These are phyloP conservation scores for Kernera saxatilis DNA, from an alignment of 345 rosid genomes.

Conservation along the genomic window DNA sequence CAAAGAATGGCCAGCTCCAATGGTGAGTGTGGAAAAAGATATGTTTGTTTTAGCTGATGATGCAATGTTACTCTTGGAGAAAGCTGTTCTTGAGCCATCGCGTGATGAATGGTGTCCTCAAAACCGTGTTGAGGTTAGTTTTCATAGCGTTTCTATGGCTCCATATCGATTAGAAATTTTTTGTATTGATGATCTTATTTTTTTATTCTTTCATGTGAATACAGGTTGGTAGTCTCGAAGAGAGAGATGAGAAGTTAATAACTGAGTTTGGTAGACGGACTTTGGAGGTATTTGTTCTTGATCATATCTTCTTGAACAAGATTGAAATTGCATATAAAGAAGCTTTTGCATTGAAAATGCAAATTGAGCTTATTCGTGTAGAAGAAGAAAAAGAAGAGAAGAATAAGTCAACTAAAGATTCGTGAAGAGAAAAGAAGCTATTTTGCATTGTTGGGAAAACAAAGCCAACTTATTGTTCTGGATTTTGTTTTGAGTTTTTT, in stretches of 20 bases:
- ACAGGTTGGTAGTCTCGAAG: constrained; percentile 66
- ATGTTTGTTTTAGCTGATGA: constrained; percentile 77
- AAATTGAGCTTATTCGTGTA: constrained; percentile 93
- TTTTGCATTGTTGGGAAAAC: not conserved
- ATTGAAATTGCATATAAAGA: constrained; percentile 95
- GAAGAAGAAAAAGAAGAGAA: constrained; percentile 46
- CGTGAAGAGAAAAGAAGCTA: not conserved
- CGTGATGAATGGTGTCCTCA: constrained; percentile 69
- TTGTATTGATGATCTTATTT: not conserved
- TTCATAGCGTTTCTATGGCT: not conserved
- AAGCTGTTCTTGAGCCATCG: constrained; percentile 79
- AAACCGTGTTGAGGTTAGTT: constrained; percentile 68
- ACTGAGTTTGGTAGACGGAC: constrained; percentile 87
- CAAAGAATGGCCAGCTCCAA: constrained; percentile 66
- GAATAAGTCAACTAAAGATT: not conserved
- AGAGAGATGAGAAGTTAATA: constrained; percentile 79
- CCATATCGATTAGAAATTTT: not conserved
- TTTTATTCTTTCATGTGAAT: constrained; percentile 4
- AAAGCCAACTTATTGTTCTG: not conserved
- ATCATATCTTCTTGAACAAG: constrained; percentile 83
- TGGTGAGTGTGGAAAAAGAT: constrained; percentile 65
- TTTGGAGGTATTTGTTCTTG: constrained; percentile 82
- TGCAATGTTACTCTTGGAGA: constrained; percentile 61
- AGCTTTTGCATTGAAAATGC: constrained; percentile 87
- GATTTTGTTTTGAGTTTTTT: no score